Percentiles rank a stretch among this genome's conserved stretches.
Evolutionary conservation across 1,284 basidiomycete genomes (phyloP).

Genomic region (Melampsora americana): DNA sequence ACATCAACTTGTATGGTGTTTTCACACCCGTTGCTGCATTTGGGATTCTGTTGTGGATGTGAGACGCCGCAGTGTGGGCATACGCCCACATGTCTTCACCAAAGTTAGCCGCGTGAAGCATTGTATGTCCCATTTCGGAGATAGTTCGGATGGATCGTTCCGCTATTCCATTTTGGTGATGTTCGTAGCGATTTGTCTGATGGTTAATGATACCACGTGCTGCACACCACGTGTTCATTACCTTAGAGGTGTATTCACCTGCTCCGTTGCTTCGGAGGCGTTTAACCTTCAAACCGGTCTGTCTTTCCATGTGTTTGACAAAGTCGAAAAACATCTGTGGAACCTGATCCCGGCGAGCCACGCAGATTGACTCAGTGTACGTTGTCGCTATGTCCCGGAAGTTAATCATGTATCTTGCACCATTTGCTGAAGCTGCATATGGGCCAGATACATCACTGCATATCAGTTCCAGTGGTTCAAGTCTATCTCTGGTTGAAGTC

Average conservation of each 20-base stretch:
- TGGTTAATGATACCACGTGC: too few relatives aligned
- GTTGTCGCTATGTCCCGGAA: too few relatives aligned
- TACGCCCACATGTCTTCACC: constrained; percentile 1
- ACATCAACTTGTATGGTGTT: not conserved
- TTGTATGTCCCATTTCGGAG: not conserved
- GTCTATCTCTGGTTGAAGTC: not conserved
- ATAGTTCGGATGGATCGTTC: too few relatives aligned
- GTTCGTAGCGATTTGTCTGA: not conserved
- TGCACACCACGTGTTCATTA: not conserved
- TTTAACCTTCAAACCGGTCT: not conserved
- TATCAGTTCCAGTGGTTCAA: not conserved
- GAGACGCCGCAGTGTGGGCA: not conserved
- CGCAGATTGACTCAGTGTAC: too few relatives aligned
- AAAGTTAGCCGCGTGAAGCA: not conserved
- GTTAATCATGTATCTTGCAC: too few relatives aligned
- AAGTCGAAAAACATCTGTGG: too few relatives aligned
- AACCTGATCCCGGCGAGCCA: too few relatives aligned
- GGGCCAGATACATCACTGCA: not conserved
- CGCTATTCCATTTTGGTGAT: not conserved
- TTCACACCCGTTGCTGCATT: not conserved
- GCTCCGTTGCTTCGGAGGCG: not conserved
- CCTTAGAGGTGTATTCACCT: not conserved
- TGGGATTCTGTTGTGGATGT: constrained; percentile 3
- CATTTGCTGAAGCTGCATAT: too few relatives aligned
- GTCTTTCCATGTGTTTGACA: not conserved